Evolutionary conservation across 345 rosid species (phyloP).

Genomic region (Trapa incisa): DNA sequence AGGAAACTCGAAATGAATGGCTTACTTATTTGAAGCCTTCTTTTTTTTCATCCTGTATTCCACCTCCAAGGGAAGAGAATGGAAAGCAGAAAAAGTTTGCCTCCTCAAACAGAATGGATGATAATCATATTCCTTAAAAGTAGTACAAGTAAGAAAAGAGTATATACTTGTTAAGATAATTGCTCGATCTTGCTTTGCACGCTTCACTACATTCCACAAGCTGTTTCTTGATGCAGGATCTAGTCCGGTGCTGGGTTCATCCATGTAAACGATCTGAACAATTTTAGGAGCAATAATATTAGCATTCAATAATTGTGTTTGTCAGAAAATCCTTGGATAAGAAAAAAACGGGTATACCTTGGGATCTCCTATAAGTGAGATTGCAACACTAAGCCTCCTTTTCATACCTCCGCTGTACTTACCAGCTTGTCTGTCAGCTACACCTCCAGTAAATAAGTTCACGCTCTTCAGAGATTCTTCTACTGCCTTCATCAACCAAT

Average conservation of each 20-base stretch:
- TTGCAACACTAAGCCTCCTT: constrained; percentile 94
- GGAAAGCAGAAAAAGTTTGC: not conserved
- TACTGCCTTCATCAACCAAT: constrained; percentile 43
- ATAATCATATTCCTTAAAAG: not conserved
- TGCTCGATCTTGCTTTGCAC: constrained; percentile 58
- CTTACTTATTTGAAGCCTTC: too few species aligned
- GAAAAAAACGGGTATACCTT: constrained; percentile 30
- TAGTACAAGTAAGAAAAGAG: not conserved
- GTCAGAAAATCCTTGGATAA: not conserved
- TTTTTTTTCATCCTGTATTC: too few species aligned
- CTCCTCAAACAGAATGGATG: not conserved
- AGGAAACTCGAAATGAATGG: too few species aligned
- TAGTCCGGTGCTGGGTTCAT: constrained; percentile 97
- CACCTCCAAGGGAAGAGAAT: too few species aligned
- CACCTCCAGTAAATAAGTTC: constrained; percentile 73
- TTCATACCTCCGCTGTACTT: constrained; percentile 98
- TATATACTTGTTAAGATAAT: constrained; percentile 71
- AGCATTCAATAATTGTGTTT: not conserved
- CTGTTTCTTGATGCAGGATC: constrained; percentile 91
- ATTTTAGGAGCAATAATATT: not conserved
- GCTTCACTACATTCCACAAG: constrained; percentile 79
- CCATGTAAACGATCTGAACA: constrained; percentile 86
- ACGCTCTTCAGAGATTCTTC: constrained; percentile 76
- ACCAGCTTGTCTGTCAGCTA: constrained; percentile 73
- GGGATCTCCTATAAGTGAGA: constrained; percentile 88